Conservation (phyloP, 305 asterid genomes). For the Solanum hybrid region DNA sequence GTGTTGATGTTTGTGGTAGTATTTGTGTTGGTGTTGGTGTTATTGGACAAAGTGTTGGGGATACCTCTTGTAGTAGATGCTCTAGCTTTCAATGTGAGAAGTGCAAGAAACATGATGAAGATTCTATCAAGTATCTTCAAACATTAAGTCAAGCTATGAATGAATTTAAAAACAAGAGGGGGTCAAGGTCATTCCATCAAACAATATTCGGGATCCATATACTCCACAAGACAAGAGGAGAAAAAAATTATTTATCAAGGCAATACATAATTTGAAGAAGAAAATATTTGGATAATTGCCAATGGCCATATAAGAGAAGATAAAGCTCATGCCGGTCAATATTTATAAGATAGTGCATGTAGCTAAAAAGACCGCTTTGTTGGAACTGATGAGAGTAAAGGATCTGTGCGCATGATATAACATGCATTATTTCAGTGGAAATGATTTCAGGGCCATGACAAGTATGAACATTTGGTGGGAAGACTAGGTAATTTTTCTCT, state of each 20-base stretch:
- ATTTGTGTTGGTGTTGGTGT: neutral
- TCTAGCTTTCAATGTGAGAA: neutral
- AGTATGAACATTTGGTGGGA: no score
- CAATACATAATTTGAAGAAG: no score
- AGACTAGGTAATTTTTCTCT: no score
- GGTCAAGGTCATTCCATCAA: neutral
- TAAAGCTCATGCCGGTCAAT: neutral
- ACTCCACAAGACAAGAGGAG: neutral
- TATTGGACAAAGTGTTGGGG: neutral
- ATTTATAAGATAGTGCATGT: neutral
- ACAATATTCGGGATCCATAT: neutral
- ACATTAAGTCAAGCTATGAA: neutral
- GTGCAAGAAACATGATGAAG: neutral
- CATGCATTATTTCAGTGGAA: no score
- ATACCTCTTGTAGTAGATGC: neutral
- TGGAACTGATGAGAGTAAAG: no score
- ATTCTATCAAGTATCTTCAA: neutral
- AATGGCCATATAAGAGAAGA: neutral
- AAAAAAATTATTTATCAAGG: neutral
- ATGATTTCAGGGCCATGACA: no score
- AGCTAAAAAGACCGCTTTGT: neutral
- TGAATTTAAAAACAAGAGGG: neutral
- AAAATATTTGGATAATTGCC: neutral
- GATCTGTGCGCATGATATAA: no score
- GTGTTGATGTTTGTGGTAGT: neutral